Conservation (phyloP, 495 filamentous ascomycete genomes). For the Antarctomyces pellizariae region DNA sequence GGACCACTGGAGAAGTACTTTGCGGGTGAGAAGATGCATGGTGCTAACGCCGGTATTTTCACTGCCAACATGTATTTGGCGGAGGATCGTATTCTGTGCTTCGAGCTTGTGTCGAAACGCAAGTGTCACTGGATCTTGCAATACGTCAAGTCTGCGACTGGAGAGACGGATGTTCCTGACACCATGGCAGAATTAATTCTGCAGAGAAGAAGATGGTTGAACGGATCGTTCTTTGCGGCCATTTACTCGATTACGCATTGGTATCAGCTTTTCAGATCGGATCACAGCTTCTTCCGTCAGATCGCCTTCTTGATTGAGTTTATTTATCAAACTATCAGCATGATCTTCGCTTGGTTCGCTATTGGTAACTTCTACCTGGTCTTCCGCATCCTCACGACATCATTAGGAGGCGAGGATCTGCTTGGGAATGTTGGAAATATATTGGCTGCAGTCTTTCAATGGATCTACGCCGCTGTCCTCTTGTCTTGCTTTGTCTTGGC, state of each 20-base stretch:
- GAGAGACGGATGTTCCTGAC: conserved; percentile 96
- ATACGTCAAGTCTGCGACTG: conserved; percentile 91
- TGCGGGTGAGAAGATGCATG: conserved; percentile 92
- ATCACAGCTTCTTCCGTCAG: conserved; percentile 74
- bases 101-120: conserved; percentile 92
- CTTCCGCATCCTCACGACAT: conserved; percentile 86
- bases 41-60: conserved; percentile 86
- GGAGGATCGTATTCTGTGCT: conserved; percentile 97
- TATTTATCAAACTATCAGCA: conserved; percentile 78
- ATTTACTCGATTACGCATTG: conserved; percentile 89
- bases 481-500: conserved; percentile 90
- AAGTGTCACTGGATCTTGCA: conserved; percentile 93
- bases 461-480: conserved; percentile 80
- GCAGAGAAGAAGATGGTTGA: conserved; percentile 91
- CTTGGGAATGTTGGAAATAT: conserved; percentile 53
- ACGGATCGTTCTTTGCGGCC: conserved; percentile 95
- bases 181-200: conserved; percentile 87
- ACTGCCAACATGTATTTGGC: conserved; percentile 99
- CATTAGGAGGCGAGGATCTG: conserved; percentile 41
- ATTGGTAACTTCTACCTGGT: conserved; percentile 99
- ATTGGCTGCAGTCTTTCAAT: conserved; percentile 79
- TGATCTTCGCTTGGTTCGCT: conserved; percentile 98
- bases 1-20: conserved; percentile 96
- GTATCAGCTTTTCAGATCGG: conserved; percentile 79
- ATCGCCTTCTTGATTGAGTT: conserved; percentile 81